These are phyloP conservation scores for Globisporangium abappressorium DNA, from an alignment of 352 stramenopile species.

Conservation along the genomic window DNA sequence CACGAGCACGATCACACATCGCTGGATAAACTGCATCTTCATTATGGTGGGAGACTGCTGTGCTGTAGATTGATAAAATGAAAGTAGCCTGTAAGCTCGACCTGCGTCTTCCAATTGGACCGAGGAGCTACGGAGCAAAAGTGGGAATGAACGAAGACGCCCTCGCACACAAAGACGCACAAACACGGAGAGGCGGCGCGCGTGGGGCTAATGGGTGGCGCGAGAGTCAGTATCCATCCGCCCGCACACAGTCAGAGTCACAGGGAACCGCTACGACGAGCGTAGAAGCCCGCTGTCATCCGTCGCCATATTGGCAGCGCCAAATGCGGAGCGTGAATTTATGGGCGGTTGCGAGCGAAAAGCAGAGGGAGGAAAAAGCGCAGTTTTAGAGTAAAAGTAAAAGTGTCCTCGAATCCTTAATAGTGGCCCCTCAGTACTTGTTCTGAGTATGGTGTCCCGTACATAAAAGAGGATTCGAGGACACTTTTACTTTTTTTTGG, in stretches of 20 bases:
- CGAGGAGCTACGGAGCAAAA: background rate
- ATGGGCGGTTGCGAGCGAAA: no score
- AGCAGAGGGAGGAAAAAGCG: no score
- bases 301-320: background rate
- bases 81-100: background rate
- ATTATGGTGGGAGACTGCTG: background rate
- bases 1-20: slow-evolving; percentile 7
- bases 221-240: background rate
- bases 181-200: background rate
- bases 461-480: no score
- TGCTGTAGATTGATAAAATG: background rate
- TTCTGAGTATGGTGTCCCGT: no score
- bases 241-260: background rate
- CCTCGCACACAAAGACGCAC: background rate
- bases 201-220: background rate
- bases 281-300: background rate
- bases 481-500: no score
- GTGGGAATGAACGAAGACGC: slow-evolving; percentile 5
- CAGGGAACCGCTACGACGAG: no score
- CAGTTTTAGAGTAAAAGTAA: no score
- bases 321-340: slow-evolving; percentile 4
- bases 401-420: no score
- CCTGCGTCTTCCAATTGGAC: slow-evolving; percentile 4
- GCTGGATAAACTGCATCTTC: slow-evolving; percentile 17
- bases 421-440: no score